A percentile compares a stretch with the other conserved stretches of the same genome.
These are phyloP conservation scores for Nicotiana rustica DNA, from an alignment of 305 asterid genomes.

Conservation along the genomic window DNA sequence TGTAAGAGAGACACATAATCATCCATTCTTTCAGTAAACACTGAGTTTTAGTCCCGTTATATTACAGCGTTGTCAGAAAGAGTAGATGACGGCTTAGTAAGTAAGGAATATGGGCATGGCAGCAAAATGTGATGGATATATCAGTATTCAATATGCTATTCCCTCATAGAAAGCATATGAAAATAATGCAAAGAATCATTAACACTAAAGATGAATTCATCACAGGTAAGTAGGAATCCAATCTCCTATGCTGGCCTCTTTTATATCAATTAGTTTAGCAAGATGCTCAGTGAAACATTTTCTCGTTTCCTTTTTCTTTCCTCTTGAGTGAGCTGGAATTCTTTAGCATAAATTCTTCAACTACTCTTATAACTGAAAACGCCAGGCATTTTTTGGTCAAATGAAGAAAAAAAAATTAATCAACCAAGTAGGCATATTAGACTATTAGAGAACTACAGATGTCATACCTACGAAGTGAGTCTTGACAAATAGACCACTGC, in stretches of 20 bases:
- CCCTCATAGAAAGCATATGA: slow-evolving; percentile 13
- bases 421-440: no score
- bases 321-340: slow-evolving; percentile 30
- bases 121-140: slow-evolving; percentile 3
- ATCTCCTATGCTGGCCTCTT: background rate
- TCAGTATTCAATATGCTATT: slow-evolving; percentile 28
- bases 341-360: slow-evolving; percentile 25
- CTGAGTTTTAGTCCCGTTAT: background rate
- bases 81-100: background rate
- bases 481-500: slow-evolving; percentile 96
- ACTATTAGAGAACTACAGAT: background rate
- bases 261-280: slow-evolving; percentile 27
- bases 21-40: slow-evolving; percentile 1
- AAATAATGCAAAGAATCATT: background rate
- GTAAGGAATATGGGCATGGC: slow-evolving; percentile 30
- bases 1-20: background rate
- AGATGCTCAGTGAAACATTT: slow-evolving; percentile 17
- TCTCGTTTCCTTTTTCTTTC: slow-evolving; percentile 10
- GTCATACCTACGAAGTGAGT: slow-evolving; percentile 75
- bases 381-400: background rate
- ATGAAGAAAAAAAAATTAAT: no score
- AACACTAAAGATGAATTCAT: background rate
- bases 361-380: background rate
- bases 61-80: background rate
- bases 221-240: background rate